These are phyloP conservation scores for Thamnidium elegans DNA, from an alignment of 192 early-diverging fungal species.

Conservation along the genomic window DNA sequence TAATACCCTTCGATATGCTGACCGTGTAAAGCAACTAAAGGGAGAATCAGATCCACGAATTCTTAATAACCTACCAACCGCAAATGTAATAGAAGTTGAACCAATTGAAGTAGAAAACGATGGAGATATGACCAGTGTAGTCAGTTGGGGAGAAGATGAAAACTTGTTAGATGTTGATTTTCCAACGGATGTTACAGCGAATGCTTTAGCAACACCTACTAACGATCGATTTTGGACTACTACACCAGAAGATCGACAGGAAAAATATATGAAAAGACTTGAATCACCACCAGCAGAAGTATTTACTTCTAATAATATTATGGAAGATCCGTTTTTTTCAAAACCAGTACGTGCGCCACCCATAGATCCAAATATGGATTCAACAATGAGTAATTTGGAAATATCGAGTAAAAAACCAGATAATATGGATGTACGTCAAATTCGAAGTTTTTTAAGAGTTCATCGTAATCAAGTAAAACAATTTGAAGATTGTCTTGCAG, in stretches of 20 bases:
- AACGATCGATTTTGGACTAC: background rate
- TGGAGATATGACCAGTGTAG: background rate
- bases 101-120: background rate
- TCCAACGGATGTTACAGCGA: conserved; percentile 6
- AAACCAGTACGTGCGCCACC: background rate
- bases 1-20: conserved; percentile 95
- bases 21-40: conserved; percentile 43
- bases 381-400: background rate
- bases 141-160: conserved; percentile 3
- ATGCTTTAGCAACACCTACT: conserved; percentile 19
- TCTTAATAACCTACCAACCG: background rate
- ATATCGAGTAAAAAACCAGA: background rate
- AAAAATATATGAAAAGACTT: conserved; percentile 25
- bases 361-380: conserved; percentile 5
- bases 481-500: conserved; percentile 21
- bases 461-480: conserved; percentile 27
- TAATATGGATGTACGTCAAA: background rate
- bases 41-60: conserved; percentile 23
- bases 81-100: background rate
- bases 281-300: conserved; percentile 29
- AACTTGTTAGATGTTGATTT: conserved; percentile 23
- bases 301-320: background rate
- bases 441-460: conserved; percentile 16
- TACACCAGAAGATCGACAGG: background rate
- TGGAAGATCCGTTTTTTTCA: background rate